Evolutionary conservation across 441 rosid genomes (phyloP).

Genomic region (Rhodomyrtus psidioides): DNA sequence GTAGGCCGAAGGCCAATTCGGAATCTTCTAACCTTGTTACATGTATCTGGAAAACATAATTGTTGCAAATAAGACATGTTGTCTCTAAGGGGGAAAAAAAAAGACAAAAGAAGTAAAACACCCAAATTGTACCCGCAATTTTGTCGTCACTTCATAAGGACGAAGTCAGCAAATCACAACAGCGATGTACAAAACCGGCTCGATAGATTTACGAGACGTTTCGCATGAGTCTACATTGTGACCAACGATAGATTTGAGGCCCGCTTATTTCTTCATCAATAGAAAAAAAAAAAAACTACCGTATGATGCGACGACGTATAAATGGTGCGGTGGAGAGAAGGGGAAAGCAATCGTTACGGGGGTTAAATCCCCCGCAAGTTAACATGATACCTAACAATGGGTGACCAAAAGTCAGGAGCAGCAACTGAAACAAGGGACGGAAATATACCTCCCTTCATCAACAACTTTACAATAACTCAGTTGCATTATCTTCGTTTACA

Average conservation of each 20-base stretch:
- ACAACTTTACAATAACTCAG: not conserved
- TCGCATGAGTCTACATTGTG: not conserved
- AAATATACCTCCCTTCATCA: not conserved
- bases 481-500: not conserved
- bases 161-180: not conserved
- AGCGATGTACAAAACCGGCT: too few relatives aligned
- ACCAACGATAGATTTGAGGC: not conserved
- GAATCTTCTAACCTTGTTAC: not conserved
- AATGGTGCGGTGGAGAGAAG: not conserved
- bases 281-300: not conserved
- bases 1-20: too few relatives aligned
- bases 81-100: not conserved
- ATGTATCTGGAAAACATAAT: not conserved
- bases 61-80: not conserved
- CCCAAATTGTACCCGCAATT: not conserved
- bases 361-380: not conserved
- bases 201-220: not conserved
- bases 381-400: not conserved
- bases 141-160: not conserved
- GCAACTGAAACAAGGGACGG: not conserved
- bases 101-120: not conserved
- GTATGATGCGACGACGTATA: accelerated
- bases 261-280: not conserved
- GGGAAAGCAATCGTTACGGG: not conserved
- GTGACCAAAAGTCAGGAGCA: not conserved